A percentile compares a stretch with the other conserved stretches of the same genome.
These are phyloP conservation scores for Kwoniella dendrophila DNA, from an alignment of 768 basidiomycete species.

Conservation along the genomic window DNA sequence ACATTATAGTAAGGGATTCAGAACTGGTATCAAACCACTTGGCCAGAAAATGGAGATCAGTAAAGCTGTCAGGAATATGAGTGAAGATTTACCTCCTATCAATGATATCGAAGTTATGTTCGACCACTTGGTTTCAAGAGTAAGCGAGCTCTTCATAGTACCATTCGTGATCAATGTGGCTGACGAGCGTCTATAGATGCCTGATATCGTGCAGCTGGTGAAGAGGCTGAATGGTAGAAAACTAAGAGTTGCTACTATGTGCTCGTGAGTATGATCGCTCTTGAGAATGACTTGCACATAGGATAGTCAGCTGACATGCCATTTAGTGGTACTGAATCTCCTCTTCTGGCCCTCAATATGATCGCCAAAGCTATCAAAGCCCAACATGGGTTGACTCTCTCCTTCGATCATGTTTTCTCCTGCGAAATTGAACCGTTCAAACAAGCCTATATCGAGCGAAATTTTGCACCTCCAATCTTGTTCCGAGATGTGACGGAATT, in stretches of 20 bases:
- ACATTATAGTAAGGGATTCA: slow-evolving; percentile 21
- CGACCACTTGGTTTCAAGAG: slow-evolving; percentile 43
- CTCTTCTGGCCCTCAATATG: slow-evolving; percentile 82
- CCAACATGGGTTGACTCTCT: slow-evolving; percentile 67
- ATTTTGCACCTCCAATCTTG: slow-evolving; percentile 86
- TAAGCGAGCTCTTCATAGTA: slow-evolving; percentile 9
- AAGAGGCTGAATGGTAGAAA: slow-evolving; percentile 66
- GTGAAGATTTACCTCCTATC: slow-evolving; percentile 45
- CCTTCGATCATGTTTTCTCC: slow-evolving; percentile 89
- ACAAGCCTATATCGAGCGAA: slow-evolving; percentile 95
- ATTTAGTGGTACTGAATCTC: slow-evolving; percentile 89
- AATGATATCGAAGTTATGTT: slow-evolving; percentile 47
- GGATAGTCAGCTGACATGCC: not conserved
- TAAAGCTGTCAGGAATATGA: slow-evolving; percentile 35
- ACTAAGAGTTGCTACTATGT: slow-evolving; percentile 94
- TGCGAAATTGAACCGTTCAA: slow-evolving; percentile 98
- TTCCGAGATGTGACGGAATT: slow-evolving; percentile 95
- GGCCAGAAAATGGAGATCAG: slow-evolving; percentile 26
- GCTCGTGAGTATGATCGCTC: slow-evolving; percentile 41
- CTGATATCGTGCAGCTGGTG: slow-evolving; percentile 48
- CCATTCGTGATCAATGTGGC: not conserved
- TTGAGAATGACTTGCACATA: not conserved
- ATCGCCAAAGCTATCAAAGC: slow-evolving; percentile 75
- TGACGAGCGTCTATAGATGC: slow-evolving; percentile 25
- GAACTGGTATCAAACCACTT: slow-evolving; percentile 39